Evolutionary conservation across 2,329 filamentous ascomycete species (phyloP), one percentile per base, ranked within the genome.

Genomic region (Alternaria brassicae): DNA sequence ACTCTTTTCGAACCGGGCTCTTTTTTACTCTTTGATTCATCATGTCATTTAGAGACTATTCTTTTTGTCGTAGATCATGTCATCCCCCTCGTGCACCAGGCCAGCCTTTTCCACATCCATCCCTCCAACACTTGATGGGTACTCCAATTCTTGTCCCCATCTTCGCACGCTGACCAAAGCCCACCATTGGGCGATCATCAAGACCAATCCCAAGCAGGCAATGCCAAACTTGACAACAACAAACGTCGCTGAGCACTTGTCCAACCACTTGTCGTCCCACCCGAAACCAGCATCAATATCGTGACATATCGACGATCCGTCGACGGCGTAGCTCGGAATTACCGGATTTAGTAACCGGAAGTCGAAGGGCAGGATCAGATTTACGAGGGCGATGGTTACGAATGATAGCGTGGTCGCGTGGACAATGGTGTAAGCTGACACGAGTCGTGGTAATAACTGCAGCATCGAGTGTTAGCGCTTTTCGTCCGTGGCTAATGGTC

Each of bases 161-260:
- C 44, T 56, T 45, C 69, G 62, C 4, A 77, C 72, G 6, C 65
- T 65, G 44, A 67, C 19, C 39, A 77, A 49, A 15, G 72, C 70
- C 71, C 72, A 73, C 76, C 76, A 78, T 56, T 78, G 76, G 49
- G 70, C 74, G 2, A 63, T 57, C 58, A 76, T 69, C 55, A 74
- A 56, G 4, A 69, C 48, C 41, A 74, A 62, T 0, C 67, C 69
- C 28, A 68, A 50, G 36, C 65, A 69, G 4, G 64, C 70, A 3
- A 69, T 63, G 9, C 63, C 64, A 6, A 66, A 54, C 50, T 72
- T 69, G 37, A 75, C 36, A 1, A 67, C 60, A 21, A 56, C 55
- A 27, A 78, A 69, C 27, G 68, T 66, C 13, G 57, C 62, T 17
- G 65, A 66, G 60, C 76, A 78, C 53, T 70, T 64, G 6, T 67